Base-by-base conservation (phyloP, 2,329 filamentous ascomycete species). In the Aspergillus pseudoterreus region DNA sequence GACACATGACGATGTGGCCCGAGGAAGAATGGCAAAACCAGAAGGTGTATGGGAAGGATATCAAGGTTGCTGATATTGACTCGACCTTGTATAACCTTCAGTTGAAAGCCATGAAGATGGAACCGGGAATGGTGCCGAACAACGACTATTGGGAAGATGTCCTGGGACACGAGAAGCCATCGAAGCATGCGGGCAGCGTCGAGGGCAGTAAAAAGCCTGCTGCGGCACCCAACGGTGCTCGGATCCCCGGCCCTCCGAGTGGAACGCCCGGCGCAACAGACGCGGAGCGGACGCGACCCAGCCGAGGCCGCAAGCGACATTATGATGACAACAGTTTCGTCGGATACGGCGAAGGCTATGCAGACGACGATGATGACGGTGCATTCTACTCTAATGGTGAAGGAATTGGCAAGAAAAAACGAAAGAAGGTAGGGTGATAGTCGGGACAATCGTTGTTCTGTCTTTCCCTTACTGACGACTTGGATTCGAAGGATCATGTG, bases 321-420 rank as follows among this genome's bases (percentile, higher is more conserved):
- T 79, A 79, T 57, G 74, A 75, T 57, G 76, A 79, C 43, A 73
- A 74, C 54, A 78, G 75, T 58, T 79, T 77, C 61, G 74, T 75
- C 49, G 76, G 76, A 1, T 78, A 79, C 55, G 76, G 74, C 47
- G 75, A 78, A 68, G 76, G 76, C 17, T 78, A 70, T 60, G 71
- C 73, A 21, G 76, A 79, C 62, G 74, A 76, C 51, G 76, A 78
- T 52, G 70, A 71, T 44, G 74, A 75, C 21, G 62, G 61, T 27
- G 70, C 66, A 33, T 69, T 74, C 43, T 74, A 75, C 55, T 75
- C 74, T 42, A 75, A 74, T 49, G 63, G 68, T 52, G 72, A 73
- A 52, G 73, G 71, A 51, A 61, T 66, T 42, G 68, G 69, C 32
- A 76, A 75, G 59, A 77, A 76, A 63, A 76, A 74, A 63, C 71